A percentile compares a stretch with the other conserved stretches of the same genome.
Conservation (phyloP, 2,329 filamentous ascomycete species). For the Teratosphaeria gauchensis region DNA sequence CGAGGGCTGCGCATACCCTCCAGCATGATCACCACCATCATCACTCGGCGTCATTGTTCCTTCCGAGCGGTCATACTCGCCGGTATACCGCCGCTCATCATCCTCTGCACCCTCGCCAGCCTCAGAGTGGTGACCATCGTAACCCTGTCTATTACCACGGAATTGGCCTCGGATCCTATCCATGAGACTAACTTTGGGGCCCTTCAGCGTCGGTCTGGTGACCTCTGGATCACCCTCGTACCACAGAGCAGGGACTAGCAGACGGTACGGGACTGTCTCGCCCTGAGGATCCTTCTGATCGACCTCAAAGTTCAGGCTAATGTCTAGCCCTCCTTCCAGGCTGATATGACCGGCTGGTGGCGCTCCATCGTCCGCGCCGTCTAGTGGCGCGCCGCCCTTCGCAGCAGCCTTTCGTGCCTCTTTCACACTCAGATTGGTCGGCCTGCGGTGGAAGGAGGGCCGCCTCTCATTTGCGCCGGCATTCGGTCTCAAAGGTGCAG, state of each 20-base stretch:
- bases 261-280: slow-evolving; percentile 75
- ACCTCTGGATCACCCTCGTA: slow-evolving; percentile 29
- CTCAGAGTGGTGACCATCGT: slow-evolving; percentile 10
- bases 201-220: slow-evolving; percentile 12
- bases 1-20: not conserved
- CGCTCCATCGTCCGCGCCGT: slow-evolving; percentile 35
- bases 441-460: slow-evolving; percentile 33
- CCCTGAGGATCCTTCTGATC: slow-evolving; percentile 76
- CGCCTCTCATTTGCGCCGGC: not conserved
- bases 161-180: slow-evolving; percentile 6
- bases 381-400: slow-evolving; percentile 38
- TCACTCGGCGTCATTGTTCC: slow-evolving; percentile 1
- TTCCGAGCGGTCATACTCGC: not conserved
- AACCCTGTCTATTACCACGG: slow-evolving; percentile 5
- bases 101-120: slow-evolving; percentile 4
- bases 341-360: slow-evolving; percentile 53
- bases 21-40: not conserved
- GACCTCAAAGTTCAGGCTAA: slow-evolving; percentile 83
- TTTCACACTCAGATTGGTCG: slow-evolving; percentile 33
- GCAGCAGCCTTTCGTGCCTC: slow-evolving; percentile 27
- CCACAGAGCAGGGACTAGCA: slow-evolving; percentile 70
- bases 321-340: slow-evolving; percentile 73
- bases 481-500: not conserved
- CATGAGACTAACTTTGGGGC: slow-evolving; percentile 1
- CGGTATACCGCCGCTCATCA: not conserved